Evolutionary conservation across 768 basidiomycete species (phyloP), one percentile per base, ranked within the genome.

Genomic region (Lentinula edodes): DNA sequence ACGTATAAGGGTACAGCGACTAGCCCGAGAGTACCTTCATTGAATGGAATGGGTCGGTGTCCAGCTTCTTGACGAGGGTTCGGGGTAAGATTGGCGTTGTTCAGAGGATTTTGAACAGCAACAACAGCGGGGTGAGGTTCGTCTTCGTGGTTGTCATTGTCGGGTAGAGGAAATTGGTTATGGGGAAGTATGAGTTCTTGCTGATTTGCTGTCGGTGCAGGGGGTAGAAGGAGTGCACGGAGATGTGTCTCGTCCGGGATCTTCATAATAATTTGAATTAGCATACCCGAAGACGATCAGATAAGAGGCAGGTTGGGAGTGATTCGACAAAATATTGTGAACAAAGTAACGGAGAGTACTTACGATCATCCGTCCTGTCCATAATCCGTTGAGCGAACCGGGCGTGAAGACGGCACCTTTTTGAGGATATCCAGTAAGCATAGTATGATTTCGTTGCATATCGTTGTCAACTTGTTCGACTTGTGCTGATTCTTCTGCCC

Each of bases 311-410:
- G 61, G 15, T 52, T 28, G 42, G 39, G 39, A 20, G 35, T 42
- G 34, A 42, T 54, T 32, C 3, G 52, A 54, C 10, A 57, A 13
- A 28, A 28, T 28, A 28, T 28, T 28, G 28, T 3, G 39, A 41
- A 7, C 39, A 41, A 41, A 45, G 6, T 28, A 28, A 28, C 28
- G 28, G 28, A 3, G 28, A 28, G 28, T 6, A 80, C 85, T 62
- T 58, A 89, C 87, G 59, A 85, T 72, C 70, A 87, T 78, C 18
- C 83, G 75, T 3, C 89, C 89, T 62, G 85, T 79, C 85, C 82
- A 87, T 7, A 82, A 73, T 1, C 85, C 85, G 38, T 69, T 71
- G 56, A 87, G 68, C 4, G 74, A 67, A 12, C 85, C 83, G 7
- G 76, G 78, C 1, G 74, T 75, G 67, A 83, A 84, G 4, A 64